phyloP scores from a whole-genome alignment of 1,284 basidiomycete species.

The Pterulicium gracile region DNA sequence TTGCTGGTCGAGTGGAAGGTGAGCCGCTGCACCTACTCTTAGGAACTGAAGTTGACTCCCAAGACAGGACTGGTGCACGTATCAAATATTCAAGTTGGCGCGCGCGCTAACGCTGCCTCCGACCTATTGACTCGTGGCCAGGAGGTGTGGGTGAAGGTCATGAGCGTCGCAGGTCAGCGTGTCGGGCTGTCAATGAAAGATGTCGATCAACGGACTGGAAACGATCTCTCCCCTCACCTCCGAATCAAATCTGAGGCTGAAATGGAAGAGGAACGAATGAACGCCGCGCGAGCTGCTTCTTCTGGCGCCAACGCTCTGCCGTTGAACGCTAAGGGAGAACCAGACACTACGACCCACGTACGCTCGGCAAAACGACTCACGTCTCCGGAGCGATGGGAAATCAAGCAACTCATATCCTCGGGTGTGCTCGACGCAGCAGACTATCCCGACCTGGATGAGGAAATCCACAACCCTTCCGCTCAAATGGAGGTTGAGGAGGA shows the following conservation, averaged over 20 bases:
- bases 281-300: conserved; percentile 44
- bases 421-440: conserved; percentile 89
- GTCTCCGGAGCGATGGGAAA: conserved; percentile 97
- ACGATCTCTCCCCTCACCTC: conserved; percentile 87
- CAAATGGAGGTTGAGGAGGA: conserved; percentile 90
- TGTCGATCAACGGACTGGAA: conserved; percentile 85
- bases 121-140: conserved; percentile 84
- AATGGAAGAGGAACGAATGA: conserved; percentile 66
- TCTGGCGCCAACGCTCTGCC: conserved; percentile 66
- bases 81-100: conserved; percentile 78
- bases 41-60: too few relatives aligned
- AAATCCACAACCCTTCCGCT: conserved; percentile 68
- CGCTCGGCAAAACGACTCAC: conserved; percentile 87
- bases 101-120: conserved; percentile 76
- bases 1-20: conserved; percentile 85
- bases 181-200: conserved; percentile 94
- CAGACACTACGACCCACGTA: conserved; percentile 24
- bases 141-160: conserved; percentile 89
- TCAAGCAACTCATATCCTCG: conserved; percentile 96
- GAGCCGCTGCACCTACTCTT: conserved; percentile 18
- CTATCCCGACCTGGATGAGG: conserved; percentile 94
- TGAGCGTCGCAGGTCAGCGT: conserved; percentile 79
- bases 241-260: conserved; percentile 91
- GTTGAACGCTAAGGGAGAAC: conserved; percentile 40
- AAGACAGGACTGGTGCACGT: conserved; percentile 87